Evolutionary conservation across 1,284 basidiomycete genomes (phyloP).

Genomic region (Takashimella koratensis): DNA sequence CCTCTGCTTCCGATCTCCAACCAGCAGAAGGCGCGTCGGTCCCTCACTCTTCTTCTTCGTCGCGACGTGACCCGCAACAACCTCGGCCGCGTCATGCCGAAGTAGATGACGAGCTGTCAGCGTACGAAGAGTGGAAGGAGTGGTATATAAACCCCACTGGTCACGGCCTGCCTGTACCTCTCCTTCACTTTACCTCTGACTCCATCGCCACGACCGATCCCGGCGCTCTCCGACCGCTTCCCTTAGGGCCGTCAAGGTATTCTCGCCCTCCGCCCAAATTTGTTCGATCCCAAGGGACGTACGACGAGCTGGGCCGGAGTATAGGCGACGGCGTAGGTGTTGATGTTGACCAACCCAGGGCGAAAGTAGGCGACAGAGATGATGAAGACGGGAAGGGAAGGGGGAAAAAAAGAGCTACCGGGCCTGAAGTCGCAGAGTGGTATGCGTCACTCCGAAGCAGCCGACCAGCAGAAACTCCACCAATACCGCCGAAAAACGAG

Average conservation of each 20-base stretch:
- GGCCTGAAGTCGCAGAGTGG: conserved; percentile 34
- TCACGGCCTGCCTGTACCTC: conserved; percentile 39
- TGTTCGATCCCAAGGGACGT: conserved; percentile 20
- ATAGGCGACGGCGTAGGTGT: conserved; percentile 26
- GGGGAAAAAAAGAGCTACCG: conserved; percentile 12
- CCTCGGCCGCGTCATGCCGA: too few species aligned
- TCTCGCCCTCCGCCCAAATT: conserved; percentile 30
- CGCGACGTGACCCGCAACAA: too few species aligned
- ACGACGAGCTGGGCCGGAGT: conserved; percentile 38
- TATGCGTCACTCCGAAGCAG: conserved; percentile 14
- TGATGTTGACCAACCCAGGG: conserved; percentile 15
- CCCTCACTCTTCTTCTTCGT: too few species aligned
- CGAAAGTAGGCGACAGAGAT: conserved; percentile 1
- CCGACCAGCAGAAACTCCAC: neutral
- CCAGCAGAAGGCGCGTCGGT: too few species aligned
- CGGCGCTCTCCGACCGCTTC: too few species aligned
- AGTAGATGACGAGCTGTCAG: neutral
- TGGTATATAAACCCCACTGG: conserved; percentile 39
- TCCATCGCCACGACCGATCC: too few species aligned
- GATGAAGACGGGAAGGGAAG: conserved; percentile 4
- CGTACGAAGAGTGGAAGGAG: conserved; percentile 25
- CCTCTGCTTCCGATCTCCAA: too few species aligned
- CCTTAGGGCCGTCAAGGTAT: conserved; percentile 12
- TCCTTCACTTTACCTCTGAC: too few species aligned
- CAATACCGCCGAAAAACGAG: too few species aligned